A percentile compares a stretch with the other conserved stretches of the same genome.
Conservation (phyloP, 768 basidiomycete species). For the Steccherinum ochraceum region DNA sequence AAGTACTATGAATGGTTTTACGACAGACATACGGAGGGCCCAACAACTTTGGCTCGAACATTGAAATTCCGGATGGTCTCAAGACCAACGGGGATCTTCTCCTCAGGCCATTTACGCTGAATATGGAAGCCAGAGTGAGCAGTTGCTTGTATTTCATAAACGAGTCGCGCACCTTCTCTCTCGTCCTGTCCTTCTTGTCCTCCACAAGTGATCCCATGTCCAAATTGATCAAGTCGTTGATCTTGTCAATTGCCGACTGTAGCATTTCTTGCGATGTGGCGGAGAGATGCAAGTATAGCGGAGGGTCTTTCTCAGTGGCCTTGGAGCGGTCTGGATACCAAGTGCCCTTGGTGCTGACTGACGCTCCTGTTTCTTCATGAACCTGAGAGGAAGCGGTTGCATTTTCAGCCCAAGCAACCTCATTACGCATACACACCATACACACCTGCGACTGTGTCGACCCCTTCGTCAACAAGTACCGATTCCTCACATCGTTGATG, state of each 20-base stretch:
- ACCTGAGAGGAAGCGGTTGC: constrained; percentile 45
- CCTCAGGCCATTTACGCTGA: constrained; percentile 97
- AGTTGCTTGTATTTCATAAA: background rate
- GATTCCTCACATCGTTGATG: constrained; percentile 93
- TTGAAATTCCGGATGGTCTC: constrained; percentile 96
- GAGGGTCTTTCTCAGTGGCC: constrained; percentile 89
- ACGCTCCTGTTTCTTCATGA: constrained; percentile 86
- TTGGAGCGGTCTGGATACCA: constrained; percentile 95
- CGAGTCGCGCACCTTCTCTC: constrained; percentile 51
- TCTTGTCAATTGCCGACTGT: constrained; percentile 59
- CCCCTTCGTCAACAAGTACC: constrained; percentile 91
- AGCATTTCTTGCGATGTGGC: constrained; percentile 63
- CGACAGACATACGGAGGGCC: constrained; percentile 63
- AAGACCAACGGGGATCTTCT: constrained; percentile 84
- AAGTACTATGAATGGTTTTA: background rate
- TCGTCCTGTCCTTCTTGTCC: constrained; percentile 61
- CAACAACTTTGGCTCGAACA: constrained; percentile 95
- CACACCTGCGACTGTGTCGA: constrained; percentile 86
- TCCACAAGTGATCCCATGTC: constrained; percentile 81
- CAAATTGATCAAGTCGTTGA: constrained; percentile 66
- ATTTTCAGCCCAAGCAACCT: too few species aligned
- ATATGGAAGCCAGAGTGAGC: background rate
- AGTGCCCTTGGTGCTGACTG: constrained; percentile 86
- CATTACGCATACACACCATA: background rate
- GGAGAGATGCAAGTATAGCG: constrained; percentile 89